Base-by-base conservation (phyloP, 371 early-diverging fungal species). In the Actinomortierella wolfii region DNA sequence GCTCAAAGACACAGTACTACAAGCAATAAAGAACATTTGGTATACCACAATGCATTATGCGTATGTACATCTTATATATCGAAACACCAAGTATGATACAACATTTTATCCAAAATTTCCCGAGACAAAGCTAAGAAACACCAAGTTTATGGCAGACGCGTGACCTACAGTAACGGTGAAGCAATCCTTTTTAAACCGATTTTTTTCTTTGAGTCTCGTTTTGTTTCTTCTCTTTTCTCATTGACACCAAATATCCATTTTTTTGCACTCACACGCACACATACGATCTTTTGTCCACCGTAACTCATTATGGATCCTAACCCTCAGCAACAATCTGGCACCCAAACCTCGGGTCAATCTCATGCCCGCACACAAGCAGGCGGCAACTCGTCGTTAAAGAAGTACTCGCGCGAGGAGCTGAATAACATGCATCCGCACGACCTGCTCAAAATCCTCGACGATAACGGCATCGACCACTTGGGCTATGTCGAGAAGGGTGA, bases 1-100 rank as follows among this genome's bases (percentile, higher is more conserved):
- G 71, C 34, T 13, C 53, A 7, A 71, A 41, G 51, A 71, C 71
- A 0, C 71, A 71, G 34, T 71, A 71, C 45, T 71, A 71, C 45
- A 65, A 61, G 40, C 65, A 66, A 29, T 61, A 55, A n/a, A 64
- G 17, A 44, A 47, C 24, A 34, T n/a, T n/a, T n/a, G n/a, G n/a
- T n/a, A n/a, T n/a, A n/a, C n/a, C n/a, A n/a, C n/a, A n/a, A n/a
- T n/a, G n/a, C n/a, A n/a, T n/a, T n/a, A n/a, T n/a, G n/a, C n/a
- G n/a, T n/a, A n/a, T n/a, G n/a, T n/a, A n/a, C n/a, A n/a, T n/a
- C n/a, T n/a, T n/a, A n/a, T n/a, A n/a, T n/a, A n/a, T n/a, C n/a
- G n/a, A n/a, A n/a, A n/a, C n/a, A n/a, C n/a, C n/a, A n/a, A n/a
- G n/a, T n/a, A n/a, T n/a, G n/a, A n/a, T n/a, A n/a, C n/a, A n/a